A percentile compares a stretch with the other conserved stretches of the same genome.
phyloP scores from a whole-genome alignment of 495 filamentous ascomycete genomes.

The Xylaria nigripes region DNA sequence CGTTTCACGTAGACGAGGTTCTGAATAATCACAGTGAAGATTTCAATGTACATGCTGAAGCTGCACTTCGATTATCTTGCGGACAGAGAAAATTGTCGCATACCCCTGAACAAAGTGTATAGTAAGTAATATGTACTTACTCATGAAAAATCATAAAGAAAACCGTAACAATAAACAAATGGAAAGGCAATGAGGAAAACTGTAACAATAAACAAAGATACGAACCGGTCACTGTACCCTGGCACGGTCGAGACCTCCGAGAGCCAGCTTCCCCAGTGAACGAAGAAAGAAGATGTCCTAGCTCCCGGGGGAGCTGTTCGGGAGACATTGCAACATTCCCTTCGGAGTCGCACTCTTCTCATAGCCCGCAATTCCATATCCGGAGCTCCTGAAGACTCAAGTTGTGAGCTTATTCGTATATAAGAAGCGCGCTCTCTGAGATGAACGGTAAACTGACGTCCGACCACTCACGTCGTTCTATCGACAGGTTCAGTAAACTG shows the following conservation, averaged over 20 bases:
- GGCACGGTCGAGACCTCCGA: too few relatives aligned
- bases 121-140: background rate
- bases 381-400: too few relatives aligned
- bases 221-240: background rate
- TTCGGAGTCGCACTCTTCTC: background rate
- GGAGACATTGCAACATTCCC: background rate
- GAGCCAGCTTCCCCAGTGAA: background rate
- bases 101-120: too few relatives aligned
- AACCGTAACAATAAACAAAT: background rate
- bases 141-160: background rate
- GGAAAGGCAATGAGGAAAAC: background rate
- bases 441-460: too few relatives aligned
- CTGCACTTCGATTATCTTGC: background rate
- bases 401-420: too few relatives aligned
- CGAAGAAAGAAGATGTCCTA: background rate
- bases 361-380: background rate
- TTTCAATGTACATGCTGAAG: too few relatives aligned
- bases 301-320: background rate
- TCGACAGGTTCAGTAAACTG: too few relatives aligned
- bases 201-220: background rate
- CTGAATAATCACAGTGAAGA: too few relatives aligned
- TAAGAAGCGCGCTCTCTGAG: too few relatives aligned
- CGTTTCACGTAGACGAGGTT: too few relatives aligned
- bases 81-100: background rate
- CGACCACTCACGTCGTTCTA: too few relatives aligned